Evolutionary conservation across 2,329 filamentous ascomycete species (phyloP).

Genomic region (Neospermospora avenae): DNA sequence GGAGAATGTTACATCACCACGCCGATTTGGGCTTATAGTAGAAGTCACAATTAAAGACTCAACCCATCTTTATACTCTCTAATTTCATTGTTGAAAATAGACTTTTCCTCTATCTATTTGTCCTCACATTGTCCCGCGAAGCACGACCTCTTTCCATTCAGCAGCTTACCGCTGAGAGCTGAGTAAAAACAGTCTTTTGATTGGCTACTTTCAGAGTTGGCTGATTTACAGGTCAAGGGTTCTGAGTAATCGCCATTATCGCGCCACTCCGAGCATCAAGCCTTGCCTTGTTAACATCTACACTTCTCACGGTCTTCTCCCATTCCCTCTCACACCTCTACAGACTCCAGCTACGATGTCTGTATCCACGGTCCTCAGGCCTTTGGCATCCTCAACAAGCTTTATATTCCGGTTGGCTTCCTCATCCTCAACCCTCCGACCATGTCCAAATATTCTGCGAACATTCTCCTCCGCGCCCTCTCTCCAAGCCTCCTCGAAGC

Average conservation of each 20-base stretch:
- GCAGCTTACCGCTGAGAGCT: neutral
- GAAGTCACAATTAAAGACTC: neutral
- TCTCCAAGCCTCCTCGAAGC: slow-evolving; percentile 47
- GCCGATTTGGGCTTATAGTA: neutral
- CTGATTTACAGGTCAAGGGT: neutral
- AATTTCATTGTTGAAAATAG: neutral
- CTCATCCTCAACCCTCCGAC: slow-evolving; percentile 35
- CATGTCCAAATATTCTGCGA: slow-evolving; percentile 41
- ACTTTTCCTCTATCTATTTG: neutral
- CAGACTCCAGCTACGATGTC: slow-evolving; percentile 27
- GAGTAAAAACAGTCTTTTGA: slow-evolving; percentile 14
- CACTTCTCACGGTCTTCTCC: neutral
- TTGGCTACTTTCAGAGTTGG: slow-evolving; percentile 1
- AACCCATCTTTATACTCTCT: neutral
- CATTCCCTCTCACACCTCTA: neutral
- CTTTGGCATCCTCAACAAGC: slow-evolving; percentile 32
- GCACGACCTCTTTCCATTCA: neutral
- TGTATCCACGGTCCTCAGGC: slow-evolving; percentile 29
- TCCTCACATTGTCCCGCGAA: neutral
- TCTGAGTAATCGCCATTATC: neutral
- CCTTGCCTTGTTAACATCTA: neutral
- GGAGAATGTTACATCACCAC: slow-evolving; percentile 6
- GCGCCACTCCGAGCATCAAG: no score
- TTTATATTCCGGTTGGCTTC: slow-evolving; percentile 33
- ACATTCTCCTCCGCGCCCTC: slow-evolving; percentile 46